Evolutionary conservation across 1,284 basidiomycete species (phyloP), one percentile per base, ranked within the genome.

Genomic region (Heterobasidion parviporum): DNA sequence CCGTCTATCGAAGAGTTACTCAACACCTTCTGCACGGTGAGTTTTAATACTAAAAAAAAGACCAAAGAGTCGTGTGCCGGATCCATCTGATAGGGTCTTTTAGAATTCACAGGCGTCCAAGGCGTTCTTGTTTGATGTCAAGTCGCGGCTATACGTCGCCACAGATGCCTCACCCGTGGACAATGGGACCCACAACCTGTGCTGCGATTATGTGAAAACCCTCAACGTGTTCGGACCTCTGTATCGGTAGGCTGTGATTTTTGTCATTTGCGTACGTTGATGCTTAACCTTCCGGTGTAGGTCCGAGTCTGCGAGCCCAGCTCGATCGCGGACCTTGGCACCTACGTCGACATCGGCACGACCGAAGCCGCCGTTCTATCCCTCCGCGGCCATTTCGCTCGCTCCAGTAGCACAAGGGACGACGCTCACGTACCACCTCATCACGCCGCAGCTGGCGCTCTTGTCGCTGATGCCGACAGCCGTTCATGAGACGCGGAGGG

Each of bases 161-260:
- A 94, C 94, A 6, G 96, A 99, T 67, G 86, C 89, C 16, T 92
- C 92, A 0, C 93, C 96, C 0, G 91, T 97, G 33, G 95, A 98
- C 68, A 81, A 87, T 54, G 85, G 87, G 1, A 94, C 91, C 1
- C 89, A 94, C 63, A 90, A 89, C 60, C 77, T 95, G 18, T 94
- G 92, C 63, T 93, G 87, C 62, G 94, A 98, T 64, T 98, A 96
- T 65, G 78, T 98, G 16, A 83, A 87, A 54, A 92, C 94, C 75
- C 80, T 98, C 53, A 87, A 87, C 60, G 84, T 89, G 9, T 48
- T 48, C 46, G 46, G 46, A 10, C 18, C 46, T 10, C 46, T 48
- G 10, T 48, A 48, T 32, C n/a, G 26, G 46, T 48, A 32, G 10
- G 26, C 18, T 16, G 18, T 48, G 6, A 18, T 1, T 48, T 20